phyloP scores from a whole-genome alignment of 1,139 yeast genomes.

The Spencermartinsiella ligniputridi region DNA sequence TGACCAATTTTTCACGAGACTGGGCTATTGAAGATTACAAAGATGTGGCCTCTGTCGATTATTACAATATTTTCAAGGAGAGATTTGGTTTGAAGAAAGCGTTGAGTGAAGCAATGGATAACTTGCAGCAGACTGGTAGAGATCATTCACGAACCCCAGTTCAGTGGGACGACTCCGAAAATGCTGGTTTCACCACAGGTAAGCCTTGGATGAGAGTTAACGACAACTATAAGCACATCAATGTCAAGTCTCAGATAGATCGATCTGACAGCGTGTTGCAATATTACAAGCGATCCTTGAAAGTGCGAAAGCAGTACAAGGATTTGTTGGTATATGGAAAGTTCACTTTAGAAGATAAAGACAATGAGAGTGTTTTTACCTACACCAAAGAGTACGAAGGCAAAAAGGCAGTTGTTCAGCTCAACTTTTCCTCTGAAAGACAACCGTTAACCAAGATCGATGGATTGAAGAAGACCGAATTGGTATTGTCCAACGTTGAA shows the following conservation, averaged over 20 bases:
- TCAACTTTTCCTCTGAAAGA: constrained; percentile 40
- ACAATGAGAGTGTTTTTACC: constrained; percentile 40
- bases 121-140: constrained; percentile 28
- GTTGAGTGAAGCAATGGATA: constrained; percentile 33
- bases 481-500: not conserved
- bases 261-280: constrained; percentile 1
- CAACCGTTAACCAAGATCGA: constrained; percentile 2
- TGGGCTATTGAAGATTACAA: constrained; percentile 51
- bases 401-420: constrained; percentile 39
- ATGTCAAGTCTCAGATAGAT: constrained; percentile 36
- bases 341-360: constrained; percentile 41
- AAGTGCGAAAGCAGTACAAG: constrained; percentile 42
- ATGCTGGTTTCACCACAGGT: constrained; percentile 56
- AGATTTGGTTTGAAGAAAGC: constrained; percentile 28
- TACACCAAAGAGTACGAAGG: constrained; percentile 36
- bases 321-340: constrained; percentile 47
- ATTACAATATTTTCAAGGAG: constrained; percentile 35
- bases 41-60: constrained; percentile 47
- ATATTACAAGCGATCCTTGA: constrained; percentile 21
- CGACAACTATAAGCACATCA: constrained; percentile 47
- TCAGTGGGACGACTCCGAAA: constrained; percentile 48
- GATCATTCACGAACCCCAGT: constrained; percentile 58
- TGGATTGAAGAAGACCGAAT: not conserved
- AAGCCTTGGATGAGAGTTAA: constrained; percentile 57
- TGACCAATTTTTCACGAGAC: constrained; percentile 44